Conservation (phyloP, 345 rosid genomes). For the Eucalyptus regnans region DNA sequence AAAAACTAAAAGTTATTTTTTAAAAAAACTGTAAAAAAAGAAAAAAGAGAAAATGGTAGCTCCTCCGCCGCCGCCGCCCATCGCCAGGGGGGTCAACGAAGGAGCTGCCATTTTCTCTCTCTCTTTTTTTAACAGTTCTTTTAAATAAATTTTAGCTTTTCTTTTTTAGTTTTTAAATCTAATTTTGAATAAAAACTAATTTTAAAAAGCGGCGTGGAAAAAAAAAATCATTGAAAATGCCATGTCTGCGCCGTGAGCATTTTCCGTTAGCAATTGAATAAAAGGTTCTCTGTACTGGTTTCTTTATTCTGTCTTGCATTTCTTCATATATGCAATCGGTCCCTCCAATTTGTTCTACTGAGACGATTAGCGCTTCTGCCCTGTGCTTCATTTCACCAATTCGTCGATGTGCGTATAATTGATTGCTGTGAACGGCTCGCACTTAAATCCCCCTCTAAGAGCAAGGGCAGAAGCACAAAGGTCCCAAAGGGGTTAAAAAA, state of each 20-base stretch:
- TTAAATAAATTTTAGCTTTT: no score
- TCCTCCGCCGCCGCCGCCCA: no score
- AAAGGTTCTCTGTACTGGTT: fast-evolving
- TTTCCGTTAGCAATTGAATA: no score
- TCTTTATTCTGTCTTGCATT: background rate
- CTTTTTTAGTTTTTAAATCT: no score
- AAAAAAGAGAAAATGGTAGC: no score
- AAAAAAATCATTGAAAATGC: no score
- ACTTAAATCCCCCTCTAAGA: background rate
- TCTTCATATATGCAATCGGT: background rate
- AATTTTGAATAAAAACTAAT: no score
- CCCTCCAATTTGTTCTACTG: background rate
- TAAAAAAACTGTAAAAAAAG: no score
- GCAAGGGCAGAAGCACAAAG: background rate
- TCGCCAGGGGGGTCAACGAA: fast-evolving
- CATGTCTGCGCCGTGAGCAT: fast-evolving
- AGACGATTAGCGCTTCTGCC: background rate
- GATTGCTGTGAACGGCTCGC: background rate
- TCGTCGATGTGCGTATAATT: no score
- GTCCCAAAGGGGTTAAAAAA: background rate
- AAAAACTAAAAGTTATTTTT: no score
- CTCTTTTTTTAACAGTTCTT: no score
- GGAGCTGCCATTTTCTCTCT: no score
- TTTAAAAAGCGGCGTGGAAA: fast-evolving
- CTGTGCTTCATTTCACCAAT: background rate